Evolutionary conservation across 305 asterid species (phyloP).

Genomic region (Fraxinus sp.): DNA sequence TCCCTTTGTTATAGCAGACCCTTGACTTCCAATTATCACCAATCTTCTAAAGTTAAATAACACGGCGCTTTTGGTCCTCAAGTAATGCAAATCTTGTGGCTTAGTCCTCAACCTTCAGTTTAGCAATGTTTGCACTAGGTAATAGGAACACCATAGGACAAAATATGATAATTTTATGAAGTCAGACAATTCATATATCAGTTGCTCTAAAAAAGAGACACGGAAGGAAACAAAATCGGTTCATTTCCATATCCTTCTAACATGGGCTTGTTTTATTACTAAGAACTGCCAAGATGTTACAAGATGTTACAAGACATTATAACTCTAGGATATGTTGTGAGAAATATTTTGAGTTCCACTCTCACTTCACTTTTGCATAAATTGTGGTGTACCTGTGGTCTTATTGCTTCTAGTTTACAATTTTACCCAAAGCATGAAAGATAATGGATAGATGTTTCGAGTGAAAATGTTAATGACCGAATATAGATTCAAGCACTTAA

Average conservation of each 20-base stretch:
- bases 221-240: neutral
- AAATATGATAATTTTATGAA: neutral
- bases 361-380: slow-evolving; percentile 11
- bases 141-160: neutral
- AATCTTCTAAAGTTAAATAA: neutral
- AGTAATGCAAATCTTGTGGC: neutral
- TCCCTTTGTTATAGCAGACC: neutral
- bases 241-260: slow-evolving; percentile 3
- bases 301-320: neutral
- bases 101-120: slow-evolving; percentile 1
- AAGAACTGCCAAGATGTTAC: slow-evolving; percentile 1
- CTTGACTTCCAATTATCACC: neutral
- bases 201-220: neutral
- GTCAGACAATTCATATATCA: neutral
- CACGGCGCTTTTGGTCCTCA: neutral
- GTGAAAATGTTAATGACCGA: slow-evolving; percentile 6
- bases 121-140: neutral
- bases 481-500: neutral
- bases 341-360: neutral
- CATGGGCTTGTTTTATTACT: neutral
- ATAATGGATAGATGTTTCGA: neutral
- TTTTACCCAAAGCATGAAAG: neutral
- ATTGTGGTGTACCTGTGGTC: neutral
- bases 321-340: neutral
- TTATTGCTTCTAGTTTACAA: neutral